Evolutionary conservation across 768 basidiomycete species (phyloP), one percentile per base, ranked within the genome.

Genomic region (Boletales sp.): DNA sequence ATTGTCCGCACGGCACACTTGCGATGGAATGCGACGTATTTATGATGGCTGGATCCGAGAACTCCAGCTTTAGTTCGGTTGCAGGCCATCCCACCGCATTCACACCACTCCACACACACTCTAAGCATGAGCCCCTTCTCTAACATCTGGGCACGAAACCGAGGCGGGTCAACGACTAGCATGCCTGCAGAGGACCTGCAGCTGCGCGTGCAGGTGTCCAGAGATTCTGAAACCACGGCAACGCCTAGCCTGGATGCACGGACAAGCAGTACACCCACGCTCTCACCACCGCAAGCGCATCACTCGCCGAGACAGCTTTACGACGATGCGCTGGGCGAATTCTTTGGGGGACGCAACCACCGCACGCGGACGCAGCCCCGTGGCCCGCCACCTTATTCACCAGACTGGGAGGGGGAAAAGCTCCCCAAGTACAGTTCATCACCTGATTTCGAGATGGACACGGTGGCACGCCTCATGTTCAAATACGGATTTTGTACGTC

Each of bases 401-500:
- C 71, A 44, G 74, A 78, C 31, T 67, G 68, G 58, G 60, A 66
- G 1, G 58, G 62, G 45, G 64, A 70, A 31, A 70, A 66, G 47
- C 60, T 66, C 2, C 62, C 66, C 14, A 28, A 0, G 32, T 67
- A 63, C 19, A 6, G 38, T 3, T 31, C 54, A 57, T 48, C 70
- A 53, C 45, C 63, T 64, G 31, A 70, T 49, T 66, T 69, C 18
- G 80, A 84, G 68, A 73, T 75, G 32, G 64, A 72, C 5, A 84
- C 81, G 21, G 75, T 83, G 43, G 79, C 82, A 7, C 74, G 77
- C 66, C 81, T 77, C 61, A 64, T 84, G 41, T 84, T 84, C 70
- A 79, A 77, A 58, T 83, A 82, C 50, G 81, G 82, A 39, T 83
- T 84, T 59, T 59, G 83, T 84, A 57, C 60, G 82, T 67, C 17